phyloP scores from a whole-genome alignment of 495 filamentous ascomycete genomes.

The Penicillium goetzii region DNA sequence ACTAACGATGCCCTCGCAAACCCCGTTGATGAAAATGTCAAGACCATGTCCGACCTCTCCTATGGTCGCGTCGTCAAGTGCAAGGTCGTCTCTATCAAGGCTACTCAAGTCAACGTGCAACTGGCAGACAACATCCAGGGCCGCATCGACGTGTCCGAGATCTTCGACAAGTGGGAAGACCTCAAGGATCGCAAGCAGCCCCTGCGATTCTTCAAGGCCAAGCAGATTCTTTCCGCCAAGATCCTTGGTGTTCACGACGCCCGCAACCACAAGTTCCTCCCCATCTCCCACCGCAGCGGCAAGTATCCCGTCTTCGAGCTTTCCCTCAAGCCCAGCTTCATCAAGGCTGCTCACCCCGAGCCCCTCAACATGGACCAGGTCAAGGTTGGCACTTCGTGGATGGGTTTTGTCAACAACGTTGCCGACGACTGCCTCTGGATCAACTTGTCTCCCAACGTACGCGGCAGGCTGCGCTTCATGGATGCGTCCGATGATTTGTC shows the following conservation, averaged over 20 bases:
- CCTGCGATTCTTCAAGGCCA: conserved; percentile 68
- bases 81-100: conserved; percentile 76
- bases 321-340: conserved; percentile 75
- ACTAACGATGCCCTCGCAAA: conserved; percentile 56
- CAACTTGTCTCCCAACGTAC: conserved; percentile 86
- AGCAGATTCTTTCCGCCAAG: conserved; percentile 71
- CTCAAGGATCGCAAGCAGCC: conserved; percentile 82
- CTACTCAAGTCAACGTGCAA: conserved; percentile 88
- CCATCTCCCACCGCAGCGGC: conserved; percentile 79
- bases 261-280: conserved; percentile 86
- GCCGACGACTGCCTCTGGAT: conserved; percentile 79
- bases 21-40: conserved; percentile 68
- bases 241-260: conserved; percentile 89
- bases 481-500: conserved; percentile 87
- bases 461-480: conserved; percentile 76
- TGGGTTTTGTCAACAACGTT: conserved; percentile 90
- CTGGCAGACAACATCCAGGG: conserved; percentile 90
- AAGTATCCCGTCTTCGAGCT: conserved; percentile 84
- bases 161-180: conserved; percentile 85
- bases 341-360: conserved; percentile 57
- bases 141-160: conserved; percentile 84
- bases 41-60: conserved; percentile 66
- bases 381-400: conserved; percentile 65
- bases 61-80: conserved; percentile 80
- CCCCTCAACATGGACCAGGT: conserved; percentile 75